Percentiles rank a stretch among this genome's conserved stretches.
Evolutionary conservation across 257 asterid species (phyloP).

Genomic region (Capsicum rhomboideum): DNA sequence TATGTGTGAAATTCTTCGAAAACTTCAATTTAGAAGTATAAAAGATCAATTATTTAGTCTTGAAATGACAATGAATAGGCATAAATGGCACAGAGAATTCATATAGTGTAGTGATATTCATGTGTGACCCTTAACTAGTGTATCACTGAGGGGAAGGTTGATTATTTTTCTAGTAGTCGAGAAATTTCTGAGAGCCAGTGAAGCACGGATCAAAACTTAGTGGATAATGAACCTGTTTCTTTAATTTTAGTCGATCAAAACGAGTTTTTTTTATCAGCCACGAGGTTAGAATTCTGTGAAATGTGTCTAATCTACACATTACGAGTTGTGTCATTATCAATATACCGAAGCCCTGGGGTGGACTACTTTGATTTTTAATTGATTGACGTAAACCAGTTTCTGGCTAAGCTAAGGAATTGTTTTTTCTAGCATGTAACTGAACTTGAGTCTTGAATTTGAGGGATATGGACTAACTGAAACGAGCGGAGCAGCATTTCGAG

Average conservation of each 20-base stretch:
- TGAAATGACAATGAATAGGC: background rate
- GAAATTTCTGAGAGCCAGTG: background rate
- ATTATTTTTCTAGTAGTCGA: background rate
- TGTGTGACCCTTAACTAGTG: background rate
- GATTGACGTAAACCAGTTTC: background rate
- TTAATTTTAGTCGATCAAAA: no score
- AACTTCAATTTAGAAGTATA: background rate
- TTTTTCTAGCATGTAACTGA: background rate
- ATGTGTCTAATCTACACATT: background rate
- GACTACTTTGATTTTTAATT: background rate
- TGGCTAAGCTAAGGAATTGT: background rate
- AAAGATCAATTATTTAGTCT: background rate
- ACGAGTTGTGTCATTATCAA: background rate
- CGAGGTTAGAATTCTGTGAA: background rate
- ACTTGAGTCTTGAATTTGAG: constrained; percentile 14
- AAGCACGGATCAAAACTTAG: background rate
- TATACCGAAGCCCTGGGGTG: background rate
- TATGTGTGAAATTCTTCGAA: background rate
- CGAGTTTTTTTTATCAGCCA: background rate
- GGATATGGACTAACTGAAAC: constrained; percentile 71
- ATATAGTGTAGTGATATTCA: background rate
- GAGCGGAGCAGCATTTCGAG: constrained; percentile 24
- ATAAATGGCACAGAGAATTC: background rate
- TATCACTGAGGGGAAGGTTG: background rate
- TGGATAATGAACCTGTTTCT: background rate